Percentiles rank a stretch among this genome's conserved stretches.
These are phyloP conservation scores for Neurospora sp. DNA, from an alignment of 495 filamentous ascomycete genomes.

Conservation along the genomic window DNA sequence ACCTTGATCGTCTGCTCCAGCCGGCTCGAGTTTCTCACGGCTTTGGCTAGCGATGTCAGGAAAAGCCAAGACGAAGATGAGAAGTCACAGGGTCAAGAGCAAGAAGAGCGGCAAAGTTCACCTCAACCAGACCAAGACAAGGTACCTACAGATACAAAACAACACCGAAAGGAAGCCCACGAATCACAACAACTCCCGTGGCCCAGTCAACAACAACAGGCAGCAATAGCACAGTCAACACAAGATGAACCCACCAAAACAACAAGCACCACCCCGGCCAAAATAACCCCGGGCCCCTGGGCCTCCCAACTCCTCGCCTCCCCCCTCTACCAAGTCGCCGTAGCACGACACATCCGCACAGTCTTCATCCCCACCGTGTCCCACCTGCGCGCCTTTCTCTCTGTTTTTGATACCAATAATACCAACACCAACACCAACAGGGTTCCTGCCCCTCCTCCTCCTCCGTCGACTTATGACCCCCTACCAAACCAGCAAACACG, in stretches of 20 bases:
- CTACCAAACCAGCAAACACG: background rate
- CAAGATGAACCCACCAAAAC: background rate
- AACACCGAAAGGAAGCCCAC: background rate
- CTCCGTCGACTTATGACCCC: background rate
- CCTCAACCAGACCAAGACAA: background rate
- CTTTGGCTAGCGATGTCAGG: constrained; percentile 26
- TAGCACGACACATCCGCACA: constrained; percentile 55
- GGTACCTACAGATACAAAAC: background rate
- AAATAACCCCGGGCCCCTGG: background rate
- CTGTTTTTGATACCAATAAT: constrained; percentile 35
- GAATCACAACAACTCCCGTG: background rate
- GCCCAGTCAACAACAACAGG: background rate
- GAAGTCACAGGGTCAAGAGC: background rate
- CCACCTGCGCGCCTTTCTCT: constrained; percentile 65
- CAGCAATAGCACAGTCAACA: background rate
- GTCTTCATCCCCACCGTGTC: constrained; percentile 66
- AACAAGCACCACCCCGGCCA: background rate
- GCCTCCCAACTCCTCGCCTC: constrained; percentile 41
- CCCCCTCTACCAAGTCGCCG: constrained; percentile 58
- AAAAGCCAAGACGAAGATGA: background rate
- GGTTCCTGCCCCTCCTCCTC: constrained; percentile 16
- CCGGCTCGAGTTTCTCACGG: constrained; percentile 50
- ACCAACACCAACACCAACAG: constrained; percentile 14
- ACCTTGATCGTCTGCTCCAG: constrained; percentile 63
- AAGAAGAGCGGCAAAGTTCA: background rate